Conservation (phyloP, 2,329 filamentous ascomycete species). For the Leptographium radiaticola region DNA sequence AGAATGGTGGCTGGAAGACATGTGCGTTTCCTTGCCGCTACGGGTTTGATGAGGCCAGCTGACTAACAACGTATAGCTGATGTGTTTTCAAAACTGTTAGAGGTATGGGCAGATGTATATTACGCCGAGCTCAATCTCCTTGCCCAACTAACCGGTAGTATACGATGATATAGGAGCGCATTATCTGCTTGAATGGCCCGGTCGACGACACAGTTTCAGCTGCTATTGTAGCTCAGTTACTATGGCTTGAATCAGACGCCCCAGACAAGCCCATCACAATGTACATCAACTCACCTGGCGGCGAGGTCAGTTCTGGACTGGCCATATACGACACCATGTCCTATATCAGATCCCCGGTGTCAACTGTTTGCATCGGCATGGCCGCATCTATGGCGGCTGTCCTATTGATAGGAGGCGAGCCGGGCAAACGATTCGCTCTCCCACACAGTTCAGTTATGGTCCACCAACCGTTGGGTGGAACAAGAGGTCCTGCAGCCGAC, state of each 20-base stretch:
- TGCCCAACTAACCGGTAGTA: background rate
- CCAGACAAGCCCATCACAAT: slow-evolving; percentile 91
- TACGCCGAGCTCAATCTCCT: background rate
- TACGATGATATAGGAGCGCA: slow-evolving; percentile 54
- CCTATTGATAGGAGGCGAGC: slow-evolving; percentile 71
- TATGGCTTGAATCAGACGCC: slow-evolving; percentile 95
- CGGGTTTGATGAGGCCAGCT: slow-evolving; percentile 11
- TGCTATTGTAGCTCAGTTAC: slow-evolving; percentile 87
- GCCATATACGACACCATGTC: slow-evolving; percentile 99
- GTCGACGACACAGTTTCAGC: slow-evolving; percentile 86
- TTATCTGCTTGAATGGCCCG: slow-evolving; percentile 82
- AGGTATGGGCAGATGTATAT: slow-evolving; percentile 32
- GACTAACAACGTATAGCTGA: slow-evolving; percentile 40
- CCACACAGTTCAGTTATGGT: slow-evolving; percentile 97
- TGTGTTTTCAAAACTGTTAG: slow-evolving; percentile 68
- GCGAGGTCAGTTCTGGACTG: slow-evolving; percentile 73
- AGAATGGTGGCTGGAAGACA: slow-evolving; percentile 67
- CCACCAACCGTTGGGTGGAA: slow-evolving; percentile 78
- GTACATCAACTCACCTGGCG: slow-evolving; percentile 95
- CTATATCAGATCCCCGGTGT: slow-evolving; percentile 87
- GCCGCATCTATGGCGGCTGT: slow-evolving; percentile 92
- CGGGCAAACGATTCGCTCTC: slow-evolving; percentile 75
- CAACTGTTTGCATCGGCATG: slow-evolving; percentile 88
- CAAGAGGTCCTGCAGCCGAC: slow-evolving; percentile 55
- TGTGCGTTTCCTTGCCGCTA: slow-evolving; percentile 36